These are phyloP conservation scores for Aureobasidium sp. DNA, from an alignment of 2,329 filamentous ascomycete species.

Conservation along the genomic window DNA sequence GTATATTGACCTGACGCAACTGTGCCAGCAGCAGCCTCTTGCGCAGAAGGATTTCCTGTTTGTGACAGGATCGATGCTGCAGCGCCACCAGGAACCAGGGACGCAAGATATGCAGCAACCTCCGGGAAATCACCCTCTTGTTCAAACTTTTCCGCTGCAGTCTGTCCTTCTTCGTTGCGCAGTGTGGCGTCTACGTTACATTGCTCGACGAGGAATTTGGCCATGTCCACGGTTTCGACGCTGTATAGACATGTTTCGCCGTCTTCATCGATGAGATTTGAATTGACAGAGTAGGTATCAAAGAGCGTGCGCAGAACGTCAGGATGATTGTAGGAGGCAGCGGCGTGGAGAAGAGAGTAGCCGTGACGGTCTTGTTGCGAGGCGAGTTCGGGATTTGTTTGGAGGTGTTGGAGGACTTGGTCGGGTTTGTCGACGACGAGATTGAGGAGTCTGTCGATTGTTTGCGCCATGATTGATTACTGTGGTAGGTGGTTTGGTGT, in stretches of 20 bases:
- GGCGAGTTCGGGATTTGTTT: slow-evolving; percentile 78
- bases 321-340: slow-evolving; percentile 92
- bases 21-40: slow-evolving; percentile 39
- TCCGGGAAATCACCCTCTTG: slow-evolving; percentile 81
- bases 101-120: slow-evolving; percentile 74
- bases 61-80: slow-evolving; percentile 33
- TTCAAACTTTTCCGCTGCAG: slow-evolving; percentile 82
- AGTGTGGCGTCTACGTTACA: slow-evolving; percentile 73
- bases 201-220: slow-evolving; percentile 84
- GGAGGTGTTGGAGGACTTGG: slow-evolving; percentile 78
- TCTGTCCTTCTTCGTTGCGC: slow-evolving; percentile 78
- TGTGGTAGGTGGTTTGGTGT: not conserved
- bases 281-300: slow-evolving; percentile 78
- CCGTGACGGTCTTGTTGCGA: slow-evolving; percentile 88
- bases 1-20: slow-evolving; percentile 25
- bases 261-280: slow-evolving; percentile 90
- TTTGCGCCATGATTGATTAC: slow-evolving; percentile 32
- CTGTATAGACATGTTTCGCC: slow-evolving; percentile 95
- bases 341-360: slow-evolving; percentile 94
- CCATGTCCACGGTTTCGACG: slow-evolving; percentile 83
- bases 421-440: slow-evolving; percentile 83
- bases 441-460: slow-evolving; percentile 55
- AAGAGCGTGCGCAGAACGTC: slow-evolving; percentile 60
- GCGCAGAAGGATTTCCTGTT: slow-evolving; percentile 26
- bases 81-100: slow-evolving; percentile 34